phyloP scores from a whole-genome alignment of 257 asterid species.

The Solanum corneliomulleri region DNA sequence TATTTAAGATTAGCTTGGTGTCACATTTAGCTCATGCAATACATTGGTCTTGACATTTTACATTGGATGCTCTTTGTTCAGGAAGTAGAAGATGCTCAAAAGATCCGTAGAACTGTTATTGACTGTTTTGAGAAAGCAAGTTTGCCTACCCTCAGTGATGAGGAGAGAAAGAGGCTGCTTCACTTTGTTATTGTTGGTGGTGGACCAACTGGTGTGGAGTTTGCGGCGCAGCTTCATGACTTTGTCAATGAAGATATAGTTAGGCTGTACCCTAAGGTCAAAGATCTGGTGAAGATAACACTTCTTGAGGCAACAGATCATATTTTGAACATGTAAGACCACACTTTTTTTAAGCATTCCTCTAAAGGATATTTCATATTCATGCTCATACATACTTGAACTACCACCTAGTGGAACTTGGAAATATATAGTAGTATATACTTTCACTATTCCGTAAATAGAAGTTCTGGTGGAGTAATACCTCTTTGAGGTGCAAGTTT shows the following conservation, averaged over 20 bases:
- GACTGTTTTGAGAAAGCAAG: slow-evolving; percentile 90
- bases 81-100: slow-evolving; percentile 98
- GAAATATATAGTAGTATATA: not conserved
- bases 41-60: not conserved
- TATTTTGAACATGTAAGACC: slow-evolving; percentile 73
- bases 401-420: not conserved
- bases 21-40: not conserved
- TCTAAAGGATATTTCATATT: not conserved
- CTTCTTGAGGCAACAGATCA: slow-evolving; percentile 94
- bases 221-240: slow-evolving; percentile 91
- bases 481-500: not conserved
- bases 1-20: not conserved
- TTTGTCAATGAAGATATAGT: slow-evolving; percentile 70
- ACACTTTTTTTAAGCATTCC: not conserved
- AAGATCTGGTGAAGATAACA: slow-evolving; percentile 65
- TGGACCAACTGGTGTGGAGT: slow-evolving; percentile 86
- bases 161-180: slow-evolving; percentile 76
- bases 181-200: slow-evolving; percentile 98
- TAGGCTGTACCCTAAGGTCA: slow-evolving; percentile 63
- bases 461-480: not conserved
- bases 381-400: not conserved
- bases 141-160: slow-evolving; percentile 66
- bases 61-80: slow-evolving; percentile 8
- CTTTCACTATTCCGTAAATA: not conserved
- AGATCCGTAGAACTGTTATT: slow-evolving; percentile 69